Percentiles rank a stretch among this genome's conserved stretches.
Conservation (phyloP, 1,284 basidiomycete genomes). For the Rhodofomes roseus region DNA sequence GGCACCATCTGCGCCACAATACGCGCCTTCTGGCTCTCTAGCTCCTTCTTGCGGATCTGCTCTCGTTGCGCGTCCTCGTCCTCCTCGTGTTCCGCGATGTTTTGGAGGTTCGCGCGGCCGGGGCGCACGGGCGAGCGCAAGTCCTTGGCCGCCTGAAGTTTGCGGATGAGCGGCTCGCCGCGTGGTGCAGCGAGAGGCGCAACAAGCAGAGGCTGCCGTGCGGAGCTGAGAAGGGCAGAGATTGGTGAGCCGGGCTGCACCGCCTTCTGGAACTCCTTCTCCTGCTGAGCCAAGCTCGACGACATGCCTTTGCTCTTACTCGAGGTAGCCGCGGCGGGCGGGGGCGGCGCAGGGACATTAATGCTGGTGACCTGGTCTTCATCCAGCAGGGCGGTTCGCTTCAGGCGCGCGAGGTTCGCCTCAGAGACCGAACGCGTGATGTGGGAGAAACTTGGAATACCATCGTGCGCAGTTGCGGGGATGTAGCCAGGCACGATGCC, state of each 20-base stretch:
- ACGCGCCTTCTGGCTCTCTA: conserved; percentile 83
- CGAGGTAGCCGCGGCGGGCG: conserved; percentile 14
- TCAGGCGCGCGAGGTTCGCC: conserved; percentile 65
- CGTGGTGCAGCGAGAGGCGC: conserved; percentile 37
- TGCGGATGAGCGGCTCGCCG: conserved; percentile 57
- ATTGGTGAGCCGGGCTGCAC: conserved; percentile 95
- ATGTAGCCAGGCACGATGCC: conserved; percentile 83
- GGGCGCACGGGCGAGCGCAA: conserved; percentile 33
- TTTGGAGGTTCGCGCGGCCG: conserved; percentile 38
- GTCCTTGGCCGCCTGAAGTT: conserved; percentile 46
- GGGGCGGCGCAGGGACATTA: conserved; percentile 30
- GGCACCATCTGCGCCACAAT: conserved; percentile 90
- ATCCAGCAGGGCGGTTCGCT: conserved; percentile 58
- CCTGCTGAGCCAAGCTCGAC: conserved; percentile 77
- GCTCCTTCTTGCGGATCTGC: conserved; percentile 59
- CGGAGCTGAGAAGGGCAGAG: conserved; percentile 85
- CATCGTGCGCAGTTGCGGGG: conserved; percentile 74
- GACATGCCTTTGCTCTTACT: conserved; percentile 40
- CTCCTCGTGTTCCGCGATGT: conserved; percentile 42
- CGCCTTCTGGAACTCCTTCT: conserved; percentile 94
- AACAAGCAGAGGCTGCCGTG: conserved; percentile 84
- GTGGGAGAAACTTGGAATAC: conserved; percentile 69
- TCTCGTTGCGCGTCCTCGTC: conserved; percentile 33
- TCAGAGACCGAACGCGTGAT: conserved; percentile 63
- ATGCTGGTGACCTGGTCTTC: conserved; percentile 49